These are phyloP conservation scores for Arthrobotrys sinensis DNA, from an alignment of 2,329 filamentous ascomycete genomes.

Conservation along the genomic window DNA sequence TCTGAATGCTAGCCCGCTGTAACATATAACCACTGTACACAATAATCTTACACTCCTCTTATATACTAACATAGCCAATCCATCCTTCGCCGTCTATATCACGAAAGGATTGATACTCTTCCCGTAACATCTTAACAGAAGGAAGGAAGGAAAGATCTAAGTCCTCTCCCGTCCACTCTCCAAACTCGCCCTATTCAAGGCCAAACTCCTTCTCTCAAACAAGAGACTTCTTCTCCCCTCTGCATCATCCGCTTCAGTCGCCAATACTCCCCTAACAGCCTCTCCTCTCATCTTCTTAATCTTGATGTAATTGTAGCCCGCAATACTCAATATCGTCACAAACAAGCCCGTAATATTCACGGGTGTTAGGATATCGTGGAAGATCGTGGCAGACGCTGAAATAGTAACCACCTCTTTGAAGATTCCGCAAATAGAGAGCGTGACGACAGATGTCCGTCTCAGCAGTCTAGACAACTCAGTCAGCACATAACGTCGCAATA, in stretches of 20 bases:
- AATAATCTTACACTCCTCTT: not conserved
- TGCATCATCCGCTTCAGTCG: slow-evolving; percentile 47
- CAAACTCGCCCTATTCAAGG: slow-evolving; percentile 43
- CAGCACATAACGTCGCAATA: slow-evolving; percentile 10
- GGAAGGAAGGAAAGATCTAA: not conserved
- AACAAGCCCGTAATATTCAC: slow-evolving; percentile 89
- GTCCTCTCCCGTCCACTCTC: slow-evolving; percentile 32
- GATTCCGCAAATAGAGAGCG: slow-evolving; percentile 94
- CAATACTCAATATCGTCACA: slow-evolving; percentile 90
- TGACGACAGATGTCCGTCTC: slow-evolving; percentile 95
- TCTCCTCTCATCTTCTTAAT: slow-evolving; percentile 88
- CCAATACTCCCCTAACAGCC: slow-evolving; percentile 70
- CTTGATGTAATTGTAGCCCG: slow-evolving; percentile 94
- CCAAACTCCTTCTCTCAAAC: slow-evolving; percentile 50
- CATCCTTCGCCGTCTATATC: not conserved
- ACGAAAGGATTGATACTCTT: too few species aligned
- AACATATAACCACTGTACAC: not conserved
- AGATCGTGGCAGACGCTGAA: slow-evolving; percentile 86
- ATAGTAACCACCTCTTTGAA: slow-evolving; percentile 99
- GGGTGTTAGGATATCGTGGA: slow-evolving; percentile 86
- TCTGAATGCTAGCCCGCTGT: not conserved
- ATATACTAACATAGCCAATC: not conserved
- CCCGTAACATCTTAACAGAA: too few species aligned
- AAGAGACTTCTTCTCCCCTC: slow-evolving; percentile 50
- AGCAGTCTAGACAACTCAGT: slow-evolving; percentile 72